A percentile compares a stretch with the other conserved stretches of the same genome.
Conservation (phyloP, 2,329 filamentous ascomycete species). For the Neospermospora avenae region DNA sequence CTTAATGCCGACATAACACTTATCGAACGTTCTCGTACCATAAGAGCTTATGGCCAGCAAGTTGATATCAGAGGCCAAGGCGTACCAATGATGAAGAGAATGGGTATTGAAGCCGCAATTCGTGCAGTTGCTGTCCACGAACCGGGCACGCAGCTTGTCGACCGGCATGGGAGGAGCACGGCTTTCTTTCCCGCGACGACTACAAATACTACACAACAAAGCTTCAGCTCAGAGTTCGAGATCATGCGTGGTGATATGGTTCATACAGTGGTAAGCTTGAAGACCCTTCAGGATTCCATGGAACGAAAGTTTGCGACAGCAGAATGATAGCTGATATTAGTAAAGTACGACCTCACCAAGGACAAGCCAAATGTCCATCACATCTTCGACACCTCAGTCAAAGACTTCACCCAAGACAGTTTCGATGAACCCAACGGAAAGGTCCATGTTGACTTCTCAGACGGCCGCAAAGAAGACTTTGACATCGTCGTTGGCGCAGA, state of each 20-base stretch:
- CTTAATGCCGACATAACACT: conserved; percentile 39
- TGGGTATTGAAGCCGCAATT: conserved; percentile 48
- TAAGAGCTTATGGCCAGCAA: conserved; percentile 49
- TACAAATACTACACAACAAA: conserved; percentile 26
- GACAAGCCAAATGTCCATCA: conserved; percentile 28
- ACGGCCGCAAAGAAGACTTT: conserved; percentile 27
- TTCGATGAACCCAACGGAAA: background rate
- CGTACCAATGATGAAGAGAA: conserved; percentile 47
- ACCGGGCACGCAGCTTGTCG: conserved; percentile 44
- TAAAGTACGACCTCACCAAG: conserved; percentile 37
- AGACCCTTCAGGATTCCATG: too few relatives aligned
- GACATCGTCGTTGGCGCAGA: conserved; percentile 55
- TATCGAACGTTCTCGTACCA: conserved; percentile 39
- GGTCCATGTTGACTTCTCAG: conserved; percentile 34
- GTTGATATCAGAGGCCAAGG: conserved; percentile 52
- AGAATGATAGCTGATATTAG: background rate
- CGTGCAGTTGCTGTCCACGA: conserved; percentile 44
- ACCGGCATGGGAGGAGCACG: conserved; percentile 37
- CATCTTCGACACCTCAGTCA: conserved; percentile 33
- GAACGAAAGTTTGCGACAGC: too few relatives aligned
- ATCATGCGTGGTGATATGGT: conserved; percentile 44
- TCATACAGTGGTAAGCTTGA: conserved; percentile 30
- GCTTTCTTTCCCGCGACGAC: conserved; percentile 41
- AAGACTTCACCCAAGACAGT: conserved; percentile 25
- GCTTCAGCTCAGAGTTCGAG: conserved; percentile 44